Conservation (phyloP, 2,329 filamentous ascomycete species). For the Westerdykella aurantiaca region DNA sequence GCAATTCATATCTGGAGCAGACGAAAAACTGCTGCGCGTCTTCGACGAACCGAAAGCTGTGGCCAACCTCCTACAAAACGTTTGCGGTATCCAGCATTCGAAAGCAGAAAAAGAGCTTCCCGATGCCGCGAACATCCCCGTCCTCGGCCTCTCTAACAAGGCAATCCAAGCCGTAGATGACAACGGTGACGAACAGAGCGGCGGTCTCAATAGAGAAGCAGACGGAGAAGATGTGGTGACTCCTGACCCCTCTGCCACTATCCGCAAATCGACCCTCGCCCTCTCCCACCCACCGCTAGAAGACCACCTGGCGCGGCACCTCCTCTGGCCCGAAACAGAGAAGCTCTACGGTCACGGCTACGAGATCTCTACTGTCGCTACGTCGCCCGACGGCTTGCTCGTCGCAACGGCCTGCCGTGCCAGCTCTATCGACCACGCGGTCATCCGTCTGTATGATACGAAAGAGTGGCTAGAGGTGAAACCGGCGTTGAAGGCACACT, state of each 20-base stretch:
- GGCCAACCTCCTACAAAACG: slow-evolving; percentile 62
- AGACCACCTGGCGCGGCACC: slow-evolving; percentile 81
- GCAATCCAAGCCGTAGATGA: slow-evolving; percentile 56
- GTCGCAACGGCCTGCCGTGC: slow-evolving; percentile 92
- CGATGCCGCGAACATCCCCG: slow-evolving; percentile 89
- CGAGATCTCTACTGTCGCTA: slow-evolving; percentile 83
- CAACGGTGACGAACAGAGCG: slow-evolving; percentile 14
- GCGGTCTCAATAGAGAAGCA: slow-evolving; percentile 37
- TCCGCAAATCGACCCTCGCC: slow-evolving; percentile 58
- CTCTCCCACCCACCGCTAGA: slow-evolving; percentile 75
- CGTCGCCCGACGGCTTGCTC: slow-evolving; percentile 65
- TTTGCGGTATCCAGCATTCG: slow-evolving; percentile 55
- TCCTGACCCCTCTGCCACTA: slow-evolving; percentile 48
- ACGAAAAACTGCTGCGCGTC: slow-evolving; percentile 95
- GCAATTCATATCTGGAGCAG: slow-evolving; percentile 88
- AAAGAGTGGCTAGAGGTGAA: slow-evolving; percentile 79
- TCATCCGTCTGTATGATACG: slow-evolving; percentile 87
- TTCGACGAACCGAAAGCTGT: slow-evolving; percentile 86
- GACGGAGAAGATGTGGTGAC: slow-evolving; percentile 48
- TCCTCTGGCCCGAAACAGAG: slow-evolving; percentile 91
- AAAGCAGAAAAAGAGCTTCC: slow-evolving; percentile 47
- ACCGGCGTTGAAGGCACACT: slow-evolving; percentile 77
- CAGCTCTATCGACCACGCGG: slow-evolving; percentile 87
- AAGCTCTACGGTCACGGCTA: slow-evolving; percentile 98
- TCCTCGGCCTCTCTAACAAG: slow-evolving; percentile 93